These are phyloP conservation scores for Nigrospora sphaerica DNA, from an alignment of 2,329 filamentous ascomycete genomes.

Conservation along the genomic window DNA sequence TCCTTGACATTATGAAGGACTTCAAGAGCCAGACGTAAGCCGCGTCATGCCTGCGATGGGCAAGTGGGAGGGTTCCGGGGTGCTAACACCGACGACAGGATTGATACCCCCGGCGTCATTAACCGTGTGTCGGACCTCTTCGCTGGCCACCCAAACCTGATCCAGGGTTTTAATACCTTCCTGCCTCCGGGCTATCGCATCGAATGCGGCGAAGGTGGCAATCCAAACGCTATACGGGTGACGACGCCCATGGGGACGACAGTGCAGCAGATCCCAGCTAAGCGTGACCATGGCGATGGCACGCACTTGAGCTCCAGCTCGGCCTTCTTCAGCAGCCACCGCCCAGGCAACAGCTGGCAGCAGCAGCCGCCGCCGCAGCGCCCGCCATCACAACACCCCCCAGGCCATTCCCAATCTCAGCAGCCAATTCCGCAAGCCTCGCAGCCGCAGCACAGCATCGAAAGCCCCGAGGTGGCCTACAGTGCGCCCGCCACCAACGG, in stretches of 20 bases:
- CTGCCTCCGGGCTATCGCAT: slow-evolving; percentile 93
- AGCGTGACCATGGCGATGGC: slow-evolving; percentile 33
- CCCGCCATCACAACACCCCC: background rate
- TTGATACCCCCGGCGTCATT: slow-evolving; percentile 96
- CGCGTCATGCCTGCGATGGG: background rate
- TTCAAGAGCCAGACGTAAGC: slow-evolving; percentile 93
- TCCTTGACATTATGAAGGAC: slow-evolving; percentile 99
- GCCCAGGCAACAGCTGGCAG: slow-evolving; percentile 46
- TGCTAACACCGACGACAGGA: slow-evolving; percentile 42
- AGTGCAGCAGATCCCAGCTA: slow-evolving; percentile 71
- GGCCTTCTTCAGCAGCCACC: slow-evolving; percentile 37
- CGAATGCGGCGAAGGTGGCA: slow-evolving; percentile 87
- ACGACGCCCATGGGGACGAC: slow-evolving; percentile 98
- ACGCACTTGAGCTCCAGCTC: slow-evolving; percentile 28
- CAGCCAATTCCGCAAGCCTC: slow-evolving; percentile 27
- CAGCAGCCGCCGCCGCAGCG: slow-evolving; percentile 12
- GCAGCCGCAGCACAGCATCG: slow-evolving; percentile 51
- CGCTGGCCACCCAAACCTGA: slow-evolving; percentile 87
- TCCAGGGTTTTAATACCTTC: slow-evolving; percentile 98
- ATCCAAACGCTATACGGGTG: slow-evolving; percentile 92
- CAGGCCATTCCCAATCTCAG: background rate
- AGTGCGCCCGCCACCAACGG: slow-evolving; percentile 49
- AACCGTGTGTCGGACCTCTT: slow-evolving; percentile 94
- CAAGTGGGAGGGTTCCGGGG: background rate
- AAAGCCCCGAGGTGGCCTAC: slow-evolving; percentile 57